These are phyloP conservation scores for Ceratobasidium papillatum DNA, from an alignment of 1,284 basidiomycete species.

Conservation along the genomic window DNA sequence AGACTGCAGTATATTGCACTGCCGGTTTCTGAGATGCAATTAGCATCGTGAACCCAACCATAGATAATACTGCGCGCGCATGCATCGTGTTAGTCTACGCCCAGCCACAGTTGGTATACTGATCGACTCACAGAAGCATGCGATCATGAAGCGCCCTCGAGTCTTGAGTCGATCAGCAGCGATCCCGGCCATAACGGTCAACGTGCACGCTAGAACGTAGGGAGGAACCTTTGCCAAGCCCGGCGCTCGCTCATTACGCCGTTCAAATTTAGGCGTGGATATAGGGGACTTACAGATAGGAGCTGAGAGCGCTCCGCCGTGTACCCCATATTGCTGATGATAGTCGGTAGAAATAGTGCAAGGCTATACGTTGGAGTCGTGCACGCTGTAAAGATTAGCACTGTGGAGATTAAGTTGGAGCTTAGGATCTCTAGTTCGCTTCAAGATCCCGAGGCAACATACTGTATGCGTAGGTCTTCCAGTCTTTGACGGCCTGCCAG, in stretches of 20 bases:
- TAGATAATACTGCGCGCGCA: conserved; percentile 46
- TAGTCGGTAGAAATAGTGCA: conserved; percentile 64
- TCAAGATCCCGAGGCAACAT: conserved; percentile 53
- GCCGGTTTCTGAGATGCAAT: conserved; percentile 46
- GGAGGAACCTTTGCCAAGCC: conserved; percentile 30
- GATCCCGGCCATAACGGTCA: conserved; percentile 50
- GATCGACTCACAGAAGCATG: conserved; percentile 35
- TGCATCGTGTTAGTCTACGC: conserved; percentile 5
- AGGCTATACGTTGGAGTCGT: conserved; percentile 51
- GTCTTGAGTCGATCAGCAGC: conserved; percentile 41
- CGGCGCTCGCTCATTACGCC: neutral
- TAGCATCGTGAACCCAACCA: conserved; percentile 49
- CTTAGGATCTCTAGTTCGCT: neutral
- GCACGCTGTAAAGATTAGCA: conserved; percentile 50
- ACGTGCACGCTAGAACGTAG: conserved; percentile 45
- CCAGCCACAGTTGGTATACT: neutral
- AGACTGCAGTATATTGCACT: conserved; percentile 51
- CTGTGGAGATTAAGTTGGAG: neutral
- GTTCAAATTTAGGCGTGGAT: neutral
- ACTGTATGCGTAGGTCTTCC: conserved; percentile 64
- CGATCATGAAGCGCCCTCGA: conserved; percentile 37
- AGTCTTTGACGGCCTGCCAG: conserved; percentile 60
- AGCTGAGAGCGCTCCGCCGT: conserved; percentile 51
- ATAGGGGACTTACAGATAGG: conserved; percentile 9
- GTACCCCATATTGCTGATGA: conserved; percentile 57